phyloP scores from a whole-genome alignment of 2,329 filamentous ascomycete genomes.

The Penicillium sp. region DNA sequence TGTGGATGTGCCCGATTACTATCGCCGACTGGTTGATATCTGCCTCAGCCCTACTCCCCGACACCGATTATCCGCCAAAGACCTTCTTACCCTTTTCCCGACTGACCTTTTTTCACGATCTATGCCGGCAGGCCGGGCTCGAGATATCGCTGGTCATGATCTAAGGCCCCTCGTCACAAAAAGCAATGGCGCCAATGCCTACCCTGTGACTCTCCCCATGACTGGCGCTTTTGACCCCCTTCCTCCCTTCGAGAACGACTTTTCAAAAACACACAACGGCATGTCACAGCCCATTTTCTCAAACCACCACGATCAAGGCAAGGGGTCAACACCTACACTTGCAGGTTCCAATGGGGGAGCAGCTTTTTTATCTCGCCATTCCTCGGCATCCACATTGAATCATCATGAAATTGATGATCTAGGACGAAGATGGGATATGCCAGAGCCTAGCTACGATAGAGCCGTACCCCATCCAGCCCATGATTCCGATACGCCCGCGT shows the following conservation, averaged over 20 bases:
- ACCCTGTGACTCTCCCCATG: background rate
- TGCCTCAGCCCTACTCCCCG: conserved; percentile 77
- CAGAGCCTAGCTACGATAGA: background rate
- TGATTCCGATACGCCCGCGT: background rate
- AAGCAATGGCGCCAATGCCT: conserved; percentile 5
- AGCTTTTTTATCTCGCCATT: conserved; percentile 18
- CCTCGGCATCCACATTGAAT: conserved; percentile 22
- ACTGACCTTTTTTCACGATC: conserved; percentile 15
- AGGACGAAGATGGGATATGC: background rate
- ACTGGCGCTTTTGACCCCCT: background rate
- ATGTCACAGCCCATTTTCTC: conserved; percentile 11
- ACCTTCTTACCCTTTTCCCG: conserved; percentile 71
- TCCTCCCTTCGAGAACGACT: conserved; percentile 6
- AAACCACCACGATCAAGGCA: conserved; percentile 13
- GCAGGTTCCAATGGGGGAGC: conserved; percentile 17
- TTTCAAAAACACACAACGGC: conserved; percentile 1
- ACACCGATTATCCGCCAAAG: conserved; percentile 69
- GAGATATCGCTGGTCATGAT: background rate
- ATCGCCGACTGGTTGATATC: conserved; percentile 69
- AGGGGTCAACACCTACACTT: conserved; percentile 23
- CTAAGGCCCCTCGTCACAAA: conserved; percentile 7
- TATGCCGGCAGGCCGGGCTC: conserved; percentile 11
- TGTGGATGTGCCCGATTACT: conserved; percentile 70
- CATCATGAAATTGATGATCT: conserved; percentile 10
- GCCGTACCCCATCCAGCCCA: background rate